Base-by-base conservation (phyloP, 1,139 yeast species). In the Geotrichum bryndzae region DNA sequence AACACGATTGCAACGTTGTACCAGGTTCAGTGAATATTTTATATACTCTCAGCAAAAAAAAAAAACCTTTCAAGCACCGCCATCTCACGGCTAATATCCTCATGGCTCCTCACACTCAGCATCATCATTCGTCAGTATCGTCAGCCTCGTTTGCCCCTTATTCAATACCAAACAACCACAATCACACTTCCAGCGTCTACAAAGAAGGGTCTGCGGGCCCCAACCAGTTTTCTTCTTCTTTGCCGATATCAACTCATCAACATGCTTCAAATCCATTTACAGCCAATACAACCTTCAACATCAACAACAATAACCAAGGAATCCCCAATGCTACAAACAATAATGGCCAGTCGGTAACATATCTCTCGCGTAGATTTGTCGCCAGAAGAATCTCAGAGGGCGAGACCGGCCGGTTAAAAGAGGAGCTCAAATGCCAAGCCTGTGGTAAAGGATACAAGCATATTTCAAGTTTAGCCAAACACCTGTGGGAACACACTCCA, bases 401-500 rank as follows among this genome's bases (percentile, higher is more conserved):
- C 53, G 96, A 89, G 73, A 84, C 90, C 1, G 96, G 96, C 10
- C 75, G 96, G 60, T 79, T 88, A 59, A 89, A 88, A 72, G 95
- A 89, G 71, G 92, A 88, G 70, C 80, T 89, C 66, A 86, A 87
- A 69, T 89, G 96, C 76, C 95, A 89, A 73, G 90, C 95, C 2
- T 89, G 96, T 70, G 96, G 96, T 11, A 89, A 90, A 73, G 95
- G 95, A 15, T 89, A 89, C 72, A 90, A 89, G 72, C 96, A 89
- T 74, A 87, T 89, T 10, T 85, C 92, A 1, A 87, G 94, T 25
- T 79, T 89, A 64, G 96, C 81, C 67, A 90, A 82, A 64, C 91
- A 82, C 76, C 79, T 79, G 71, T 92, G 96, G 88, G 88, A 84
- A 80, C 96, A 90, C 72, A 90, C 96, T 0, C 96, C 96, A 0